Evolutionary conservation across 164 flowering plant genomes (phyloP), one percentile per base, ranked within the genome.

Genomic region (Kingdonia uniflora): DNA sequence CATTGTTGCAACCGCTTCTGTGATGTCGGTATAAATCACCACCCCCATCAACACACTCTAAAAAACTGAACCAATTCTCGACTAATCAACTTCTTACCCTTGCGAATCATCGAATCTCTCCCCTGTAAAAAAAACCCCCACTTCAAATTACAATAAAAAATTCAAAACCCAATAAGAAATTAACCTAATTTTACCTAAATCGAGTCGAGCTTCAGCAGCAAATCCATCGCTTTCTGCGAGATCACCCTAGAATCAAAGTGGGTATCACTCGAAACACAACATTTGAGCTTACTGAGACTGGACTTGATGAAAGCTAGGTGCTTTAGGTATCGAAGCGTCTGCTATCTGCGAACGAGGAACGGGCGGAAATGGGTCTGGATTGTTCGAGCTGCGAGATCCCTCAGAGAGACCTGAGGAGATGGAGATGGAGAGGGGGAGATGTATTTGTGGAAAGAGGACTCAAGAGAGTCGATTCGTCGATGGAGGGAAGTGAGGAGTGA

Each of bases 321-420:
- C n/a, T n/a, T n/a, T n/a, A n/a, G n/a, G n/a, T n/a, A n/a, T n/a
- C n/a, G n/a, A n/a, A n/a, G n/a, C n/a, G n/a, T n/a, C n/a, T n/a
- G n/a, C n/a, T n/a, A n/a, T n/a, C n/a, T n/a, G n/a, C n/a, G n/a
- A n/a, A n/a, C n/a, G n/a, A n/a, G n/a, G n/a, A n/a, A n/a, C n/a
- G n/a, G n/a, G n/a, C n/a, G n/a, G n/a, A n/a, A n/a, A n/a, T n/a
- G n/a, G n/a, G n/a, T 66, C 45, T 90, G 97, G 44, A 90, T 90
- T 6, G 70, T 73, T 17, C 91, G 85, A 25, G 97, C 95, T 2
- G 95, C 95, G 1, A 60, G 41, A 42, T 90, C 77, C 23, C 89
- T 70, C 11, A 85, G 80, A 51, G 85, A 69, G 11, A 14, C 39
- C n/a, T 64, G 68, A 49, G 26, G 20, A 38, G 11, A 22, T 1